Evolutionary conservation across 495 filamentous ascomycete species (phyloP).

Genomic region (Neurospora discreta): DNA sequence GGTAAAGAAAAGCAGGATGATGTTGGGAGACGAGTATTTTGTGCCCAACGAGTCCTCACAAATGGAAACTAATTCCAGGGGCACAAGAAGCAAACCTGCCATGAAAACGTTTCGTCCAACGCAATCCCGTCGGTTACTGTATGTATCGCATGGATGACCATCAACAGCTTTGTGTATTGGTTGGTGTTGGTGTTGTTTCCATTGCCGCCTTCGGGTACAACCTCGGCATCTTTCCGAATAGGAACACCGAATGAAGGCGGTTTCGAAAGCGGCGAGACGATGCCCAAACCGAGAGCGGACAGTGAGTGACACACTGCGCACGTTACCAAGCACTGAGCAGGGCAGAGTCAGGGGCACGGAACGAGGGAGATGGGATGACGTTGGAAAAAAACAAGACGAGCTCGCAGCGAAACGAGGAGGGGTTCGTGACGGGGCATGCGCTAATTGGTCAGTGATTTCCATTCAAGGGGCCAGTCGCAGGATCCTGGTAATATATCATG

Average conservation of each 20-base stretch:
- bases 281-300: neutral
- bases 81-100: neutral
- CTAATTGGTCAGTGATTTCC: neutral
- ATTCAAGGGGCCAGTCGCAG: neutral
- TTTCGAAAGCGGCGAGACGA: neutral
- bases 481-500: neutral
- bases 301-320: neutral
- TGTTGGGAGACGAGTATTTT: neutral
- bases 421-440: neutral
- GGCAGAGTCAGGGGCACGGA: neutral
- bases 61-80: neutral
- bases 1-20: neutral
- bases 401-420: neutral
- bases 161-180: neutral
- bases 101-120: neutral
- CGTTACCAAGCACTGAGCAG: neutral
- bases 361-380: neutral
- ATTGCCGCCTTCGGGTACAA: neutral
- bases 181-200: neutral
- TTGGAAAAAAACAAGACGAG: neutral
- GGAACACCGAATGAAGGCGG: neutral
- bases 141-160: neutral
- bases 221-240: neutral
- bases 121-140: neutral
- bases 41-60: neutral